phyloP scores from a whole-genome alignment of 2,329 filamentous ascomycete genomes.

The Fusarium euwallaceae region DNA sequence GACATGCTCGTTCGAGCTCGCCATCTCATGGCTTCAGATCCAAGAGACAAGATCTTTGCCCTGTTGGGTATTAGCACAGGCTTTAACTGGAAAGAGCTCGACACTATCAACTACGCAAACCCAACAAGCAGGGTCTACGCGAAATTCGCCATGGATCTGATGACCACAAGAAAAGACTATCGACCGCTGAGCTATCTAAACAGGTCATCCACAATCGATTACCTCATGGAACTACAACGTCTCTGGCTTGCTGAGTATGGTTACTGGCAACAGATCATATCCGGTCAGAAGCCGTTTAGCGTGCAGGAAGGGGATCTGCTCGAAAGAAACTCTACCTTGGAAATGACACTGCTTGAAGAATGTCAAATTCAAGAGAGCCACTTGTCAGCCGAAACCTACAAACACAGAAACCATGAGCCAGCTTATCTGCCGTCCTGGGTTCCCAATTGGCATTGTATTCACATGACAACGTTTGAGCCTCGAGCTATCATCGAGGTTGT shows the following conservation, averaged over 20 bases:
- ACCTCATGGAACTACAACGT: background rate
- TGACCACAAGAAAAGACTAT: background rate
- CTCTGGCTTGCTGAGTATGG: background rate
- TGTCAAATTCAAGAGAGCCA: background rate
- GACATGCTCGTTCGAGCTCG: background rate
- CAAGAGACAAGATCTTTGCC: background rate
- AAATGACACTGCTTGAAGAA: background rate
- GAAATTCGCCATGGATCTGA: background rate
- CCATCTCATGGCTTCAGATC: background rate
- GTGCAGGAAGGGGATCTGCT: background rate
- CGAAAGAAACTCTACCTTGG: background rate
- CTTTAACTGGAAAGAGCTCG: background rate
- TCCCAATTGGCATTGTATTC: background rate
- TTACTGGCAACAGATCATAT: background rate
- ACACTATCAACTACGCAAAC: background rate
- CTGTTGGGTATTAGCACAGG: background rate
- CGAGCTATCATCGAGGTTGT: background rate
- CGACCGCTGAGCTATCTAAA: background rate
- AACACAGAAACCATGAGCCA: background rate
- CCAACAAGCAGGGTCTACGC: background rate
- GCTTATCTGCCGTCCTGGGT: background rate
- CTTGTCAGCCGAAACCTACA: background rate
- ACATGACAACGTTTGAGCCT: background rate
- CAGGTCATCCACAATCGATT: background rate
- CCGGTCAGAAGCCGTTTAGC: background rate